Evolutionary conservation across 129 eudicot species (phyloP), one percentile per base, ranked within the genome.

Genomic region (Pittosporum tobira): DNA sequence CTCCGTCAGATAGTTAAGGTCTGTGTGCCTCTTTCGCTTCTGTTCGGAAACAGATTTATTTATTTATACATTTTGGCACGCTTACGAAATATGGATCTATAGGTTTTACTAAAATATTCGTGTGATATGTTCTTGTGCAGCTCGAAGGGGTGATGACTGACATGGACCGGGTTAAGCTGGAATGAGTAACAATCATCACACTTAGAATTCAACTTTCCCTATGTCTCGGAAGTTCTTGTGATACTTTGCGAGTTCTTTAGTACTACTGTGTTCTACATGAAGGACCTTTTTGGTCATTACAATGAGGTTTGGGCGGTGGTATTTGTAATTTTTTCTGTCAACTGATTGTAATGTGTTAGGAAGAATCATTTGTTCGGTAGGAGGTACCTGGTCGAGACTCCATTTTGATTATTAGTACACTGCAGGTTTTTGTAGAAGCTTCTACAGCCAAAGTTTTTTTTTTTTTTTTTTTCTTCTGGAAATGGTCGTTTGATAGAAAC

Each of bases 1-100:
- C 66, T 87, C 77, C 88, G 96, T 64, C 96, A 91, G 75, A 84
- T 91, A 66, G 83, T 65, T 40, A 91, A 91, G 94, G 99, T 91
- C 45, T n/a, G 61, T n/a, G n/a, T n/a, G n/a, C n/a, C 6, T 22
- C 13, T 43, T 1, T 27, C 16, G 45, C 31, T 15, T 22, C 23
- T 18, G n/a, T 47, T 26, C 8, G 30, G 8, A 2, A 23, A 22
- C 29, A 21, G 20, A 20, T 4, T 29, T 21, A 34, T 44, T 46
- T 5, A 1, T 1, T 23, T 11, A 26, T 43, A 25, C 1, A 6
- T 37, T 42, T 2, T 27, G 47, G 6, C 18, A 15, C 47, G 38
- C 55, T 7, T 48, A 22, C 27, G 23, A 62, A 19, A 45, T 26
- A 45, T 26, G 27, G 22, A 14, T 38, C 20, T 49, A 49, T 27